Conservation (phyloP, 768 basidiomycete genomes). For the Sporobolomyces phaffii region DNA sequence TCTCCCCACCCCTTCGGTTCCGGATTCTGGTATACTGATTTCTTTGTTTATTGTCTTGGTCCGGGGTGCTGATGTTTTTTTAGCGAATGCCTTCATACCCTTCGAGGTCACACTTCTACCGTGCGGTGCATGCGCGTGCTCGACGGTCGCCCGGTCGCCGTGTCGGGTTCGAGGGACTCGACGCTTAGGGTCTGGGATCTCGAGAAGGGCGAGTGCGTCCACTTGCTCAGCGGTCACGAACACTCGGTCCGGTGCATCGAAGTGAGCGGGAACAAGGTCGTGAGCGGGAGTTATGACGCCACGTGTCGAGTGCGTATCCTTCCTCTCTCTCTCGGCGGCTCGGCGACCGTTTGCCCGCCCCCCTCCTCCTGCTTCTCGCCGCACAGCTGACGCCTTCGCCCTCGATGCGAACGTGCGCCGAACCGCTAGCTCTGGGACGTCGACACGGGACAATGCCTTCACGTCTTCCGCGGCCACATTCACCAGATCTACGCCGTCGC, state of each 20-base stretch:
- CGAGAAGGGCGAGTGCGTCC: constrained; percentile 57
- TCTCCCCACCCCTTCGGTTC: not conserved
- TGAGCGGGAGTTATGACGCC: constrained; percentile 88
- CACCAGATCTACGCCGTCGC: constrained; percentile 87
- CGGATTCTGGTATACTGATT: too few relatives aligned
- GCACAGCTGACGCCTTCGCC: too few relatives aligned
- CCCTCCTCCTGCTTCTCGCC: too few relatives aligned
- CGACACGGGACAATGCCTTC: constrained; percentile 79
- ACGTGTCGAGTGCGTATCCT: constrained; percentile 67
- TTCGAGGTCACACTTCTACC: constrained; percentile 80
- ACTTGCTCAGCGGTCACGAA: constrained; percentile 67
- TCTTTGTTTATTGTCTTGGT: too few relatives aligned
- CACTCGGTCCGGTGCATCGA: constrained; percentile 82
- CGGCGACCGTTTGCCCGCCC: too few relatives aligned
- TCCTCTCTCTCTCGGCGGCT: too few relatives aligned
- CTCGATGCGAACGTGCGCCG: too few relatives aligned
- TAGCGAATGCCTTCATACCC: constrained; percentile 67
- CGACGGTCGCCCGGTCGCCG: constrained; percentile 77
- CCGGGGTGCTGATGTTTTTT: too few relatives aligned
- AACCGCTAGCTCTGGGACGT: constrained; percentile 78
- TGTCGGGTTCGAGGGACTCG: constrained; percentile 80
- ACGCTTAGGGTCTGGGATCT: constrained; percentile 91
- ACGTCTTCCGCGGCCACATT: constrained; percentile 72
- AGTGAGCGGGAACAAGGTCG: constrained; percentile 71
- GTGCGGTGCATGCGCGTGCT: constrained; percentile 84